A percentile compares a stretch with the other conserved stretches of the same genome.
These are phyloP conservation scores for Globisporangium nunn DNA, from an alignment of 352 stramenopile genomes.

Conservation along the genomic window DNA sequence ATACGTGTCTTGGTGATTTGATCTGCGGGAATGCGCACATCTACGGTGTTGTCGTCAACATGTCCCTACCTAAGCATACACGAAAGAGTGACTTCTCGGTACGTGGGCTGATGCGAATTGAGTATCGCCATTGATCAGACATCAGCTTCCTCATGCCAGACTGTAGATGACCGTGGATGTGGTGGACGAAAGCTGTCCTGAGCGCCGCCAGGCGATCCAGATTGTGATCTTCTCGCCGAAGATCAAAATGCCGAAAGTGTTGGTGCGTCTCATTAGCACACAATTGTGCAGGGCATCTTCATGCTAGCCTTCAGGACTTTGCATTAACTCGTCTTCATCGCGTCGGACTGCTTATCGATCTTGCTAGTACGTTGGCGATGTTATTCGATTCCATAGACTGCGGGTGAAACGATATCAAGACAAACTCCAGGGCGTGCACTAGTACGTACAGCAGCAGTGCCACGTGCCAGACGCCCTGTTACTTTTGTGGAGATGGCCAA, in stretches of 20 bases:
- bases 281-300: not conserved
- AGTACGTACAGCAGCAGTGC: slow-evolving; percentile 19
- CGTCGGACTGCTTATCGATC: not conserved
- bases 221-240: slow-evolving; percentile 62
- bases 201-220: slow-evolving; percentile 41
- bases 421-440: slow-evolving; percentile 43
- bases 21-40: slow-evolving; percentile 47
- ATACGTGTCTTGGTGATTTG: slow-evolving; percentile 48
- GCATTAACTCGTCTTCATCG: not conserved
- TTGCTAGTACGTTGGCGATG: slow-evolving; percentile 53
- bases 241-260: slow-evolving; percentile 55
- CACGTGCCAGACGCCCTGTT: not conserved
- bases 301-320: not conserved
- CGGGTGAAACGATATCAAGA: slow-evolving; percentile 59
- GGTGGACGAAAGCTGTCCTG: slow-evolving; percentile 52
- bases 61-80: slow-evolving; percentile 60
- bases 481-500: not conserved
- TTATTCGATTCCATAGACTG: slow-evolving; percentile 75
- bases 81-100: slow-evolving; percentile 59
- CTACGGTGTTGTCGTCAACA: slow-evolving; percentile 71
- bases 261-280: slow-evolving; percentile 21
- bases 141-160: no score
- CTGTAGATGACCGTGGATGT: slow-evolving; percentile 64
- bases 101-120: slow-evolving; percentile 12
- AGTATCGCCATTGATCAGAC: no score